These are phyloP conservation scores for Aspergillus panamensis DNA, from an alignment of 495 filamentous ascomycete genomes.

Conservation along the genomic window DNA sequence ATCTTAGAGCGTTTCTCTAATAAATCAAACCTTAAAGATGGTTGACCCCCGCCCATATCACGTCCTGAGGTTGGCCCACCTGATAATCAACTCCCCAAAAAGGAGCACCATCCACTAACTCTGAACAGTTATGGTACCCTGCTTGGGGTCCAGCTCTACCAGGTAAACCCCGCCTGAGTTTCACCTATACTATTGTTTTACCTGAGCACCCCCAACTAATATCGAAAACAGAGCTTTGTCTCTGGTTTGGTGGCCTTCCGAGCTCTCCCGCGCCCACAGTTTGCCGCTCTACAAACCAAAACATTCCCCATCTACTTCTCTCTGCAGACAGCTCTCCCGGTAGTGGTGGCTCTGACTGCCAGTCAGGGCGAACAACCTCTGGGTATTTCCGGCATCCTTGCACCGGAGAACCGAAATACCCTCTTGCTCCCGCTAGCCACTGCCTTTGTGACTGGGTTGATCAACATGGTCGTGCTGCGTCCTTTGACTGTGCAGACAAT, in stretches of 20 bases:
- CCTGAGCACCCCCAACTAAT: neutral
- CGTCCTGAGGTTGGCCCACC: constrained; percentile 59
- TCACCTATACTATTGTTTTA: neutral
- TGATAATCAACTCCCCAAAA: neutral
- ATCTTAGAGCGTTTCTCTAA: constrained; percentile 50
- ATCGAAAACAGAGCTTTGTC: constrained; percentile 63
- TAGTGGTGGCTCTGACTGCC: constrained; percentile 75
- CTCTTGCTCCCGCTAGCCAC: constrained; percentile 63
- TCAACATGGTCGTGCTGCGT: constrained; percentile 65
- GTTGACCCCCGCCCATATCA: constrained; percentile 68
- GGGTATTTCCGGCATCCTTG: constrained; percentile 54
- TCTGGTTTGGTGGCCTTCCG: constrained; percentile 70
- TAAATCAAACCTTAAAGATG: constrained; percentile 23
- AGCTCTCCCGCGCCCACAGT: constrained; percentile 72
- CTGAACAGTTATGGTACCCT: constrained; percentile 69
- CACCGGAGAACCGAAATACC: constrained; percentile 50
- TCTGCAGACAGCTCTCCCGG: constrained; percentile 70
- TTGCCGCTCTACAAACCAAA: constrained; percentile 69
- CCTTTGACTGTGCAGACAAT: constrained; percentile 71
- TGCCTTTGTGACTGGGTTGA: constrained; percentile 58
- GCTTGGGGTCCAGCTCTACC: constrained; percentile 74
- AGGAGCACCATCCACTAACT: constrained; percentile 23
- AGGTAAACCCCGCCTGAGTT: constrained; percentile 45
- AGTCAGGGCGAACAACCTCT: constrained; percentile 46
- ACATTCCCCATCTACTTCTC: constrained; percentile 86